phyloP scores from a whole-genome alignment of 148 eudicot genomes.

The Nyssa sinensis region DNA sequence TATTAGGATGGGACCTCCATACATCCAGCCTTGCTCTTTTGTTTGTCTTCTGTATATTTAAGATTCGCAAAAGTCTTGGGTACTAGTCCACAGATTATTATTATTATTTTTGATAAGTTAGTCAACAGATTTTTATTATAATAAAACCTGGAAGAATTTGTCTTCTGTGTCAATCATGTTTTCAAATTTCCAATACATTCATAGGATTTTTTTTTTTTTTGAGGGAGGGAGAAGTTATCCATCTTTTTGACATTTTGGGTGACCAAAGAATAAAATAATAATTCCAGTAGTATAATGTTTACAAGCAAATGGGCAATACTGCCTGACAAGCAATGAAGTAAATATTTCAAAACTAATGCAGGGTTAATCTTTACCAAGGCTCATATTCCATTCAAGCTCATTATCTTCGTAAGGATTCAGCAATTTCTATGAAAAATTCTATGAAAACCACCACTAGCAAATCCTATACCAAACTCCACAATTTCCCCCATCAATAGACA shows the following conservation, averaged over 20 bases:
- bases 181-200: not conserved
- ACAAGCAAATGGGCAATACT: not conserved
- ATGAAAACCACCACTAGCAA: not conserved
- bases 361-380: not conserved
- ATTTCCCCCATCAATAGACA: not conserved
- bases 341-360: not conserved
- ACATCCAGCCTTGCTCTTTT: not conserved
- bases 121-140: not conserved
- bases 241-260: not conserved
- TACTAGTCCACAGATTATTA: not conserved
- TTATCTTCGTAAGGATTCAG: not conserved
- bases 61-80: not conserved
- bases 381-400: not conserved
- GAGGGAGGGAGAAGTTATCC: too few species aligned
- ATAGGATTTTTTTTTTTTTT: too few species aligned
- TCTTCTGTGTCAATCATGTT: not conserved
- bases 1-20: not conserved
- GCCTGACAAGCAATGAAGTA: not conserved
- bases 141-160: not conserved
- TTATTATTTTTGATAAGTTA: too few species aligned
- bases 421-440: not conserved
- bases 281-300: not conserved
- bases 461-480: not conserved
- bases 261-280: not conserved
- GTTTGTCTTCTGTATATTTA: not conserved